These are phyloP conservation scores for Guillardia theta DNA, from an alignment of 78 protist species.

Conservation along the genomic window DNA sequence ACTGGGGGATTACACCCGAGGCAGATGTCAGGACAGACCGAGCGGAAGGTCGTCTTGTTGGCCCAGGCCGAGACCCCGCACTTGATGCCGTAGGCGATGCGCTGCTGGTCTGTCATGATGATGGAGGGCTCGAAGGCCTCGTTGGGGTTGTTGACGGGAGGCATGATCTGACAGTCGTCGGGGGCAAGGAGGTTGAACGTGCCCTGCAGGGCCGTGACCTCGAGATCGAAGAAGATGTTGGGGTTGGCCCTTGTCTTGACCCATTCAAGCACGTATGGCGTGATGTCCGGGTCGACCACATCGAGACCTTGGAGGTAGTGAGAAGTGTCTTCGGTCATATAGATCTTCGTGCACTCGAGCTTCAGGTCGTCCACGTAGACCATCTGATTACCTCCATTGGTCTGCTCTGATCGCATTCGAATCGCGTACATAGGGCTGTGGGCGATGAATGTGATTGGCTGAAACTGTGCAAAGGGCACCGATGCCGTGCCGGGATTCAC, in stretches of 20 bases:
- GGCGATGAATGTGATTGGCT: not conserved
- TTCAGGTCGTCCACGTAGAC: not conserved
- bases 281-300: not conserved
- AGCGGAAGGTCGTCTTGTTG: not conserved
- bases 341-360: not conserved
- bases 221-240: not conserved
- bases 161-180: not conserved
- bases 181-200: not conserved
- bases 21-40: not conserved
- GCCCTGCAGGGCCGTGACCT: not conserved
- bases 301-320: not conserved
- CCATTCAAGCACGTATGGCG: not conserved
- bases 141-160: not conserved
- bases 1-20: not conserved
- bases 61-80: not conserved
- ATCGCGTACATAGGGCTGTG: not conserved
- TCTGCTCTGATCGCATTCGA: not conserved
- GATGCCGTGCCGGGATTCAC: not conserved
- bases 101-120: not conserved
- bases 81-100: not conserved
- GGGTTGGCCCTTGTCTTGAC: not conserved
- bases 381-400: not conserved
- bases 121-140: not conserved
- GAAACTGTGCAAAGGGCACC: not conserved
- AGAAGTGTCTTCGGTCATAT: not conserved